phyloP scores from a whole-genome alignment of 2,329 filamentous ascomycete species.

The Diaporthe eres region DNA sequence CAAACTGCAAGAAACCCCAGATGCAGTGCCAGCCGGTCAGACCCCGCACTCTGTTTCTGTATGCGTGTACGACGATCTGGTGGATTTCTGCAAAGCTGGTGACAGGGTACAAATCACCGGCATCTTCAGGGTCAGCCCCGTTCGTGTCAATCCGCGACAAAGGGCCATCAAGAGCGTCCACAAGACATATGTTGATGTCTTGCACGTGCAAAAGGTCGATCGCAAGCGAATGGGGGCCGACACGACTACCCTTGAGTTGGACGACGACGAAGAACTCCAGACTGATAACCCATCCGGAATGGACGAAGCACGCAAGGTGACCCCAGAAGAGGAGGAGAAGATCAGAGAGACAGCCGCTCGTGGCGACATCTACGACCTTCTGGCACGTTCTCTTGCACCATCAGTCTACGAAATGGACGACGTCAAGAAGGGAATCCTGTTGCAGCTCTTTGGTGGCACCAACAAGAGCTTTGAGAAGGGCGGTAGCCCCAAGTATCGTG shows the following conservation, averaged over 20 bases:
- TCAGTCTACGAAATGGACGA: constrained; percentile 99
- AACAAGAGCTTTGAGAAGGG: constrained; percentile 99
- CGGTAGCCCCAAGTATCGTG: constrained; percentile 93
- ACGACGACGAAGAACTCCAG: constrained; percentile 76
- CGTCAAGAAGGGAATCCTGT: constrained; percentile 97
- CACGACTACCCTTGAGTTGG: constrained; percentile 86
- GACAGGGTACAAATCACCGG: constrained; percentile 96
- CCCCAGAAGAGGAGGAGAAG: constrained; percentile 88
- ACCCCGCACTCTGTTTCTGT: constrained; percentile 97
- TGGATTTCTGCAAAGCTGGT: constrained; percentile 98
- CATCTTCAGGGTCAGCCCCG: constrained; percentile 95
- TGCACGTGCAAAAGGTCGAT: constrained; percentile 97
- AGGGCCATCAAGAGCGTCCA: constrained; percentile 94
- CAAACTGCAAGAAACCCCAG: constrained; percentile 97
- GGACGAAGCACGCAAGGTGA: constrained; percentile 87
- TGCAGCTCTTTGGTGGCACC: constrained; percentile 96
- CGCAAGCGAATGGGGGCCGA: constrained; percentile 95
- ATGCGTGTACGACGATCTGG: constrained; percentile 95
- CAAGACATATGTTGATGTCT: constrained; percentile 96
- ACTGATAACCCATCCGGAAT: constrained; percentile 75
- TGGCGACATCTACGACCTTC: constrained; percentile 91
- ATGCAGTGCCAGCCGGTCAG: constrained; percentile 93
- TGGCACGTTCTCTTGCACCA: constrained; percentile 90
- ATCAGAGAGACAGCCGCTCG: constrained; percentile 86
- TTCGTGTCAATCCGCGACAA: constrained; percentile 94